These are phyloP conservation scores for Castanospermum australe DNA, from an alignment of 306 rosid genomes.

Conservation along the genomic window DNA sequence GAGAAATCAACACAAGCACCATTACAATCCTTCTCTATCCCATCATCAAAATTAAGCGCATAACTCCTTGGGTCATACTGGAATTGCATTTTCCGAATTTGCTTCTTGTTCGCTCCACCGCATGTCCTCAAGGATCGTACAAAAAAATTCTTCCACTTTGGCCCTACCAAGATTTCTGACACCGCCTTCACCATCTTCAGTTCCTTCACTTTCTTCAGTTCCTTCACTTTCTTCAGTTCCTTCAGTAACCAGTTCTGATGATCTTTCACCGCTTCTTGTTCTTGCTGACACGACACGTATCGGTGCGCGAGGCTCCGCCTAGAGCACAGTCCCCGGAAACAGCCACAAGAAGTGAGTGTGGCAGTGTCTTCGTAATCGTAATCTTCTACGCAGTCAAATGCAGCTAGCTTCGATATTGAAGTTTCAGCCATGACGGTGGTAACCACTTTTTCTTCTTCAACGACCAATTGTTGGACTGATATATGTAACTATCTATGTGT, in stretches of 20 bases:
- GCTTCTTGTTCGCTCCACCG: background rate
- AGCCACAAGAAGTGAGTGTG: constrained; percentile 2
- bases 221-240: constrained; percentile 28
- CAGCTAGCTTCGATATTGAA: background rate
- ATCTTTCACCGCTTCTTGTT: background rate
- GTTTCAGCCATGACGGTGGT: background rate
- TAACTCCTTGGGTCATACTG: constrained; percentile 54
- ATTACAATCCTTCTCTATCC: constrained; percentile 11
- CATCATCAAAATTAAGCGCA: constrained; percentile 50
- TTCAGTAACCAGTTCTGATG: constrained; percentile 14
- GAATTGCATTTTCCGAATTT: constrained; percentile 22
- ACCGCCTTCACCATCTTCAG: constrained; percentile 31
- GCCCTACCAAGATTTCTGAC: constrained; percentile 36
- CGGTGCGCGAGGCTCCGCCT: background rate
- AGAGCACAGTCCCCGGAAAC: constrained; percentile 15
- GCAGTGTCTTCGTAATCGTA: constrained; percentile 7
- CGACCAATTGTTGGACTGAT: too few species aligned
- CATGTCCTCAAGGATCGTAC: background rate
- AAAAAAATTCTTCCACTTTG: constrained; percentile 39
- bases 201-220: constrained; percentile 26
- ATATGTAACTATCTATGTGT: background rate
- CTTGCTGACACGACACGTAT: constrained; percentile 13
- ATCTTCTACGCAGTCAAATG: background rate
- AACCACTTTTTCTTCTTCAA: background rate
- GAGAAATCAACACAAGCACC: constrained; percentile 16